Percentiles rank a stretch among this genome's conserved stretches.
Evolutionary conservation across 768 basidiomycete species (phyloP).

Genomic region (Collybia nuda): DNA sequence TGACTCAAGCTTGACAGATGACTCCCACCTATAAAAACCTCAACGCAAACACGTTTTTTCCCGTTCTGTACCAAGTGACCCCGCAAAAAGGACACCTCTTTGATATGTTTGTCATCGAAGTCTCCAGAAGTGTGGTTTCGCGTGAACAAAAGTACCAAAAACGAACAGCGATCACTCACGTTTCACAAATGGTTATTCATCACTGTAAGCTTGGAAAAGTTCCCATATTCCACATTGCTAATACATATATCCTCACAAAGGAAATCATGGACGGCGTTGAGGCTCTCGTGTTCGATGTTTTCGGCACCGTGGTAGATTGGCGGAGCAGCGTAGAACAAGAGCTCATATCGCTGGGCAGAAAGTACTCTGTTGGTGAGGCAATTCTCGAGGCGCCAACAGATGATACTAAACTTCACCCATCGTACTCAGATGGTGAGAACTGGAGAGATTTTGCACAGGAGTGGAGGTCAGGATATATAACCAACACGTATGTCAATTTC

Average conservation of each 20-base stretch:
- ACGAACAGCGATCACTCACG: no score
- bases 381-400: no score
- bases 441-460: slow-evolving; percentile 53
- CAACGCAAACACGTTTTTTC: no score
- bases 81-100: no score
- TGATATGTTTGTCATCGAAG: no score
- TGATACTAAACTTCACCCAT: neutral
- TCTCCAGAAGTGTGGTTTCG: no score
- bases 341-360: slow-evolving; percentile 25
- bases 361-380: slow-evolving; percentile 24
- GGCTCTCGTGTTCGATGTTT: slow-evolving; percentile 46
- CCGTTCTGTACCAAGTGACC: no score
- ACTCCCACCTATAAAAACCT: no score
- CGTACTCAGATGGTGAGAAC: slow-evolving; percentile 22
- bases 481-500: slow-evolving; percentile 37
- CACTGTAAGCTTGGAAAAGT: no score
- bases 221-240: neutral
- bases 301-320: slow-evolving; percentile 55
- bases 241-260: slow-evolving; percentile 1
- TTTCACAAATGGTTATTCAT: no score
- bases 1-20: no score
- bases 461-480: slow-evolving; percentile 55
- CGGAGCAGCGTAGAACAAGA: slow-evolving; percentile 30
- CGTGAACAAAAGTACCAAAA: no score
- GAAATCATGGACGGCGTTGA: slow-evolving; percentile 28